Conservation (phyloP, 805 yeast genomes). For the Ogataea polymorpha region DNA sequence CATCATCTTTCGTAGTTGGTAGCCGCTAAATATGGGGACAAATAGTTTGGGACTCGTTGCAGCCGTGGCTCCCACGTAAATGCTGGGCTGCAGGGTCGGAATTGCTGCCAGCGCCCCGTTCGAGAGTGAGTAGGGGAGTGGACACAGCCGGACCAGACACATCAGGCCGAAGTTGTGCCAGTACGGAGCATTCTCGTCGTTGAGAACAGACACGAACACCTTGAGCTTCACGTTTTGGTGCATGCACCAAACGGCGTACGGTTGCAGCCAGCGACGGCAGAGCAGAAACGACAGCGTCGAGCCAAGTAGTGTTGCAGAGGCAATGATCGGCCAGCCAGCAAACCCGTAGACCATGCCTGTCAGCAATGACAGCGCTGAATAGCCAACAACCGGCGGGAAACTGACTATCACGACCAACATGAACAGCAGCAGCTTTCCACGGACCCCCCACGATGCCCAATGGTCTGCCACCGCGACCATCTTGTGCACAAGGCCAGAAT, state of each 20-base stretch:
- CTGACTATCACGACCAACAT: slow-evolving; percentile 60
- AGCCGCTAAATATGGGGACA: slow-evolving; percentile 76
- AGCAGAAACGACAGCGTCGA: slow-evolving; percentile 70
- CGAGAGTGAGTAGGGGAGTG: slow-evolving; percentile 87
- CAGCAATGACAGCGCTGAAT: slow-evolving; percentile 60
- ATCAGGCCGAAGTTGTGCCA: slow-evolving; percentile 64
- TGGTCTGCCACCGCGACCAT: slow-evolving; percentile 43
- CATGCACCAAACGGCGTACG: slow-evolving; percentile 59
- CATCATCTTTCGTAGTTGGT: slow-evolving; percentile 67
- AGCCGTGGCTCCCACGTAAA: slow-evolving; percentile 67
- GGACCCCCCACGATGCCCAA: slow-evolving; percentile 32
- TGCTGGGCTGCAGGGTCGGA: slow-evolving; percentile 62
- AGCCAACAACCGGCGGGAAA: slow-evolving; percentile 91
- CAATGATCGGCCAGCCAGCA: slow-evolving; percentile 77
- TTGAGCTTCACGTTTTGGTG: slow-evolving; percentile 60
- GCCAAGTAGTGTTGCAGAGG: slow-evolving; percentile 67
- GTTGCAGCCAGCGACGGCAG: slow-evolving; percentile 56
- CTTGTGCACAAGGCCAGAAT: slow-evolving; percentile 34
- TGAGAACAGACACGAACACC: slow-evolving; percentile 71
- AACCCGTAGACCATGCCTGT: slow-evolving; percentile 85
- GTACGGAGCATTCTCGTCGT: slow-evolving; percentile 40
- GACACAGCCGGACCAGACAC: slow-evolving; percentile 77
- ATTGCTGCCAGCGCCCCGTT: slow-evolving; percentile 91
- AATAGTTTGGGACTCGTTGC: slow-evolving; percentile 79
- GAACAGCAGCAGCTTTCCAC: slow-evolving; percentile 41